These are phyloP conservation scores for Suillus fuscotomentosus DNA, from an alignment of 768 basidiomycete genomes.

Conservation along the genomic window DNA sequence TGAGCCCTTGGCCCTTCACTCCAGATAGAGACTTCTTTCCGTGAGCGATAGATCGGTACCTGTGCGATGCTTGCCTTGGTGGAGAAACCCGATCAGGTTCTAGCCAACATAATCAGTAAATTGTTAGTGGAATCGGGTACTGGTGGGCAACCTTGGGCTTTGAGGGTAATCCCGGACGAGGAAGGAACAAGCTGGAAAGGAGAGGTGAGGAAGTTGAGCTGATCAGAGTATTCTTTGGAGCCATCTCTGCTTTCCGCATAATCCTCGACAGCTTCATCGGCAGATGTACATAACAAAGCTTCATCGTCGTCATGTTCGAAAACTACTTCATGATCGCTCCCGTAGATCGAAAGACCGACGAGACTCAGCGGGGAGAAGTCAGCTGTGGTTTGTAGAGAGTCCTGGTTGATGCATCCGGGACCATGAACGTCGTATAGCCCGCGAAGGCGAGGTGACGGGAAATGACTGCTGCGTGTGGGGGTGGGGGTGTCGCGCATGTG, in stretches of 20 bases:
- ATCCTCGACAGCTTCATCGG: constrained; percentile 18
- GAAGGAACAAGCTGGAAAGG: constrained; percentile 6
- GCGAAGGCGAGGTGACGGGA: constrained; percentile 26
- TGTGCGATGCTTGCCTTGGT: constrained; percentile 7
- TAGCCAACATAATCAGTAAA: neutral
- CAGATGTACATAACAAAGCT: constrained; percentile 23
- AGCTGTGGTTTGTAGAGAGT: constrained; percentile 21
- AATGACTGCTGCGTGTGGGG: constrained; percentile 5
- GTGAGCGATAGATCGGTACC: constrained; percentile 17
- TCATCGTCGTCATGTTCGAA: constrained; percentile 28
- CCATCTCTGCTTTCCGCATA: neutral
- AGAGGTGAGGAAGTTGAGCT: constrained; percentile 7
- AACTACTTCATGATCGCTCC: constrained; percentile 9
- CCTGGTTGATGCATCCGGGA: constrained; percentile 22
- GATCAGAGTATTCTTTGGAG: neutral
- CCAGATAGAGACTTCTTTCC: constrained; percentile 11
- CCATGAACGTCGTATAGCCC: constrained; percentile 30
- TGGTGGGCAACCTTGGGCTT: neutral
- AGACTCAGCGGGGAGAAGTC: constrained; percentile 23
- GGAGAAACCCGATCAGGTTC: neutral
- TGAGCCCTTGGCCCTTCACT: constrained; percentile 17
- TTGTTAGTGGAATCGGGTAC: neutral
- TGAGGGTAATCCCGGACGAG: neutral
- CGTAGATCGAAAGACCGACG: constrained; percentile 3
- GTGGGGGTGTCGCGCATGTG: constrained; percentile 19